Percentiles rank a stretch among this genome's conserved stretches.
These are phyloP conservation scores for Trypanosoma platydactyli DNA, from an alignment of 208 protist genomes.

Conservation along the genomic window DNA sequence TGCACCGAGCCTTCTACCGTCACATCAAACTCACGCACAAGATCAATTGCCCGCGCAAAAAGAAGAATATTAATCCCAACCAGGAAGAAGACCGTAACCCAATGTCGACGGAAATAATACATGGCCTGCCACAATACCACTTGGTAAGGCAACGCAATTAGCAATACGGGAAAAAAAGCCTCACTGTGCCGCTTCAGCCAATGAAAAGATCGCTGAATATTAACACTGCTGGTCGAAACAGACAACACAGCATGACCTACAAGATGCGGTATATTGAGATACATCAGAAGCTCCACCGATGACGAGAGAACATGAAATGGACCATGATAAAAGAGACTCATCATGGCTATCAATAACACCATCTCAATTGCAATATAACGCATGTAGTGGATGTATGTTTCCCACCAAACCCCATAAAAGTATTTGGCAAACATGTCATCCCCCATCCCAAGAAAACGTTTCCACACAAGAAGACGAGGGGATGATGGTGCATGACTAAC, in stretches of 20 bases:
- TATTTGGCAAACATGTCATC: constrained; percentile 43
- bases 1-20: constrained; percentile 62
- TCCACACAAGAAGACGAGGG: neutral
- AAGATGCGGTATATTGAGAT: constrained; percentile 70
- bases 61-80: constrained; percentile 56
- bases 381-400: constrained; percentile 65
- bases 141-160: constrained; percentile 56
- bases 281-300: constrained; percentile 59
- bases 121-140: constrained; percentile 54
- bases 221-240: constrained; percentile 40
- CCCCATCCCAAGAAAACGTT: constrained; percentile 4
- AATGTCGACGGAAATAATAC: constrained; percentile 59
- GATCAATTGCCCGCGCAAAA: constrained; percentile 56
- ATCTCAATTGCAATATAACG: constrained; percentile 69
- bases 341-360: constrained; percentile 35
- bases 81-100: constrained; percentile 46
- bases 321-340: constrained; percentile 36
- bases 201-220: constrained; percentile 45
- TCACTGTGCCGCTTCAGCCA: constrained; percentile 73
- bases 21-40: constrained; percentile 77
- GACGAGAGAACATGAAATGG: constrained; percentile 54
- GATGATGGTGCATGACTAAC: constrained; percentile 19
- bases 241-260: constrained; percentile 60
- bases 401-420: constrained; percentile 78
- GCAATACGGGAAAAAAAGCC: constrained; percentile 41